phyloP scores from a whole-genome alignment of 2,329 filamentous ascomycete genomes.

The Tolypocladium nubicola region DNA sequence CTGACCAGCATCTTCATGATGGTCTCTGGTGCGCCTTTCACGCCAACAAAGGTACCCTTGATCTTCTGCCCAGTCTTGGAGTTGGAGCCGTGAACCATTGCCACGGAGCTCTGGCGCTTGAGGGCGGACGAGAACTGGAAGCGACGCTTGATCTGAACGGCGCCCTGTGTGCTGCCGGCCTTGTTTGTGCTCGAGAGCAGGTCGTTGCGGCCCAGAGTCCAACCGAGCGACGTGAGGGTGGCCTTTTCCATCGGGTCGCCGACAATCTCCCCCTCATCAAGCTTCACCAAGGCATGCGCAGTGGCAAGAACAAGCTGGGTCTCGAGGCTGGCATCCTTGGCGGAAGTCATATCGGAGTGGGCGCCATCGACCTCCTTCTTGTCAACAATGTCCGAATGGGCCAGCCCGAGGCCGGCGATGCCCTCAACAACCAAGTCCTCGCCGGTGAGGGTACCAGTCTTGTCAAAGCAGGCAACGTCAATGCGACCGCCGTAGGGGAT shows the following conservation, averaged over 20 bases:
- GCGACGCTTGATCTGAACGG: slow-evolving; percentile 87
- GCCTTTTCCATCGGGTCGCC: slow-evolving; percentile 99
- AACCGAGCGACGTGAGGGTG: slow-evolving; percentile 78
- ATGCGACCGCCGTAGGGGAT: slow-evolving; percentile 94
- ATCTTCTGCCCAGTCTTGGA: slow-evolving; percentile 63
- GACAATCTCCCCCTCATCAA: slow-evolving; percentile 94
- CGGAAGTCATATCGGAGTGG: slow-evolving; percentile 65
- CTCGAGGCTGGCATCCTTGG: slow-evolving; percentile 61
- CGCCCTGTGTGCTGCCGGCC: slow-evolving; percentile 38
- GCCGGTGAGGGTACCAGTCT: slow-evolving; percentile 92
- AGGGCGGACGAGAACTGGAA: slow-evolving; percentile 97
- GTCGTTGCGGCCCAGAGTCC: slow-evolving; percentile 86
- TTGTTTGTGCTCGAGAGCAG: slow-evolving; percentile 53
- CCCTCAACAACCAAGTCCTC: slow-evolving; percentile 96
- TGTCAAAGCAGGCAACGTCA: slow-evolving; percentile 96
- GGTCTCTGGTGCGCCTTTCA: slow-evolving; percentile 95
- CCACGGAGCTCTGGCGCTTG: slow-evolving; percentile 91
- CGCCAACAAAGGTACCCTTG: slow-evolving; percentile 81
- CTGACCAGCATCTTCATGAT: slow-evolving; percentile 86
- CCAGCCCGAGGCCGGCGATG: slow-evolving; percentile 78
- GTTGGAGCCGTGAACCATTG: slow-evolving; percentile 66
- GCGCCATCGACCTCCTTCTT: slow-evolving; percentile 67
- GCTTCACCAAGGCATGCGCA: slow-evolving; percentile 87
- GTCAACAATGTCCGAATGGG: slow-evolving; percentile 52
- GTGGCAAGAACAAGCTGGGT: slow-evolving; percentile 91